Evolutionary conservation across 2,329 filamentous ascomycete species (phyloP).

Genomic region (Dactylellina drechsleri): DNA sequence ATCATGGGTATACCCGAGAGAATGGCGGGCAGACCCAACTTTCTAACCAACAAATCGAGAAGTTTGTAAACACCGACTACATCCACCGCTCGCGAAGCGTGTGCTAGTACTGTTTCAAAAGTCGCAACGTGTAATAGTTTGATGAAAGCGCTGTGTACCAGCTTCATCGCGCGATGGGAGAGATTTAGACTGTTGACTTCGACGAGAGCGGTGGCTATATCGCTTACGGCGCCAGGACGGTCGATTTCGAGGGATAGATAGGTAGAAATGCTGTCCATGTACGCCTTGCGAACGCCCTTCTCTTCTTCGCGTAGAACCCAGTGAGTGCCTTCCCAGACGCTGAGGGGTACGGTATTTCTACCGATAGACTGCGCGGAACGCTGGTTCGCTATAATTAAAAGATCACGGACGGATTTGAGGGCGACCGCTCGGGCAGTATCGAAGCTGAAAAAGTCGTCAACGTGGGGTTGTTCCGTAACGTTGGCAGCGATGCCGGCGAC

Average conservation of each 20-base stretch:
- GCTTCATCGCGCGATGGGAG: conserved; percentile 60
- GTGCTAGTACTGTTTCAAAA: conserved; percentile 87
- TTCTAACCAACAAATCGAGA: conserved; percentile 76
- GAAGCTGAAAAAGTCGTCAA: conserved; percentile 72
- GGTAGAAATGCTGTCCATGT: conserved; percentile 81
- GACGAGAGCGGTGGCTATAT: conserved; percentile 65
- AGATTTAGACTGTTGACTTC: conserved; percentile 59
- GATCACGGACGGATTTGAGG: conserved; percentile 81
- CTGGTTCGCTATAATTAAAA: conserved; percentile 82
- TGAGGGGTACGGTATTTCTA: conserved; percentile 78
- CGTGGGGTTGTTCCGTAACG: conserved; percentile 67
- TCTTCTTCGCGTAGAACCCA: conserved; percentile 87
- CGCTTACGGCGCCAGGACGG: conserved; percentile 73
- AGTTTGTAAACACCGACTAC: conserved; percentile 80
- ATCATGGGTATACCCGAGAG: conserved; percentile 87
- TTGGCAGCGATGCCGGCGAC: conserved; percentile 66
- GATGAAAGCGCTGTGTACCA: conserved; percentile 68
- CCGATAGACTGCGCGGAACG: conserved; percentile 71
- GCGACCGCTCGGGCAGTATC: conserved; percentile 72
- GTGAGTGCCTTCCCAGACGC: conserved; percentile 95
- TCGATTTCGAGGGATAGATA: conserved; percentile 74
- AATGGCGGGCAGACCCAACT: conserved; percentile 82
- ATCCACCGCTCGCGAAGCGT: conserved; percentile 76
- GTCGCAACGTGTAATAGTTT: conserved; percentile 83
- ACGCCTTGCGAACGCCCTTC: conserved; percentile 81